Evolutionary conservation across 2,329 filamentous ascomycete genomes (phyloP).

Genomic region (Alternaria brassicae): DNA sequence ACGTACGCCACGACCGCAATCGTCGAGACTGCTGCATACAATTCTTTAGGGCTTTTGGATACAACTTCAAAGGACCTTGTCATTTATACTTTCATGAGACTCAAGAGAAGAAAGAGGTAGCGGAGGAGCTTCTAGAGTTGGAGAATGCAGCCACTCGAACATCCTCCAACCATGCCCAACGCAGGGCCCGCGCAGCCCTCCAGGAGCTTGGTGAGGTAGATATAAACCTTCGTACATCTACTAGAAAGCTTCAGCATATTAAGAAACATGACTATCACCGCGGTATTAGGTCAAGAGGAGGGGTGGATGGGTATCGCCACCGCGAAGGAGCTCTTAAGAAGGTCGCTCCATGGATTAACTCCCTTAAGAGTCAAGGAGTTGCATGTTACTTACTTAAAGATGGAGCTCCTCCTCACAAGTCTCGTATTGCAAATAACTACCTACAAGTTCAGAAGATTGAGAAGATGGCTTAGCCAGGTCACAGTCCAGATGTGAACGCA

Average conservation of each 20-base stretch:
- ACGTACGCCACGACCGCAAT: conserved; percentile 2
- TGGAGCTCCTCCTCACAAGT: conserved; percentile 13
- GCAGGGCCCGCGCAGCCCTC: neutral
- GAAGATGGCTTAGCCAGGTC: conserved; percentile 7
- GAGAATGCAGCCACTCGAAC: neutral
- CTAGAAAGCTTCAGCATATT: conserved; percentile 1
- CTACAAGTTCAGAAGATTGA: conserved; percentile 6
- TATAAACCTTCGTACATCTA: neutral
- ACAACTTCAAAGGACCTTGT: conserved; percentile 9
- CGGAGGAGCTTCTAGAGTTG: neutral
- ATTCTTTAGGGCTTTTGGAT: conserved; percentile 8
- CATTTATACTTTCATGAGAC: conserved; percentile 1
- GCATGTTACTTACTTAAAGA: conserved; percentile 4
- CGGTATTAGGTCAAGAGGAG: neutral
- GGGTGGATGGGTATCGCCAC: conserved; percentile 8
- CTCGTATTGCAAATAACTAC: conserved; percentile 8
- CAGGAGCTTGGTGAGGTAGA: neutral
- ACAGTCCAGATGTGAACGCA: conserved; percentile 10
- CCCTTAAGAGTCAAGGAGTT: neutral
- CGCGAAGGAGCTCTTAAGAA: conserved; percentile 9
- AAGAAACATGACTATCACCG: conserved; percentile 6
- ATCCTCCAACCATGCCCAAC: neutral
- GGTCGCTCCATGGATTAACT: conserved; percentile 9
- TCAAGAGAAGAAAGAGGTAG: neutral
- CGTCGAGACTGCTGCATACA: neutral